Base-by-base conservation (phyloP, 768 basidiomycete species). In the Kwoniella dendrophila region DNA sequence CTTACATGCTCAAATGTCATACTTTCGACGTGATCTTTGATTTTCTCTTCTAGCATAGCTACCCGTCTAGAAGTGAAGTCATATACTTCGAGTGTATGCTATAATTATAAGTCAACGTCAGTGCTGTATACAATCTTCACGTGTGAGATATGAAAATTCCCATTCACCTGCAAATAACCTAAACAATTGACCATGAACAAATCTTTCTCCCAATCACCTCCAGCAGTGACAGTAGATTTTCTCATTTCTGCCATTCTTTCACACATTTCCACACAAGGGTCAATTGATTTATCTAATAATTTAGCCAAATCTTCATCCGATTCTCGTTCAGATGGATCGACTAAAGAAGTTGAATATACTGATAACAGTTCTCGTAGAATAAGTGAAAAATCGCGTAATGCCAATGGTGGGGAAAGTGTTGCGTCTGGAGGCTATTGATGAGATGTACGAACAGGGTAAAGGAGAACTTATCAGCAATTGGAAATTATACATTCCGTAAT, bases 111-210 rank as follows among this genome's bases (percentile, higher is more conserved):
- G 16, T 33, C 45, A 30, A 33, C n/a, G n/a, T n/a, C n/a, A n/a
- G n/a, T n/a, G n/a, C n/a, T n/a, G n/a, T n/a, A n/a, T n/a, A n/a
- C n/a, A n/a, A n/a, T 12, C 16, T 8, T 49, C n/a, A 22, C 47
- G 2, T 7, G 44, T n/a, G n/a, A n/a, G 26, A 49, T 27, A 2
- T 24, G 11, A 29, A 22, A 12, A 24, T 14, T n/a, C 14, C 1
- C 3, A 78, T 84, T 29, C 49, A 92, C 93, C 83, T 88, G 85
- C 14, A 96, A 78, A 75, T 92, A 93, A 18, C 84, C 86, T 65
- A 92, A 78, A 62, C 89, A 95, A 71, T 98, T 97, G 66, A 96
- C 81, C 55, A 90, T 82, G 74, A 91, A 98, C 0, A 96, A 85
- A 2, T 85, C 83, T 47, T 82, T 83, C 74, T 99, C 94, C 91